These are phyloP conservation scores for Lachancea sp. DNA, from an alignment of 805 yeast genomes.

Conservation along the genomic window DNA sequence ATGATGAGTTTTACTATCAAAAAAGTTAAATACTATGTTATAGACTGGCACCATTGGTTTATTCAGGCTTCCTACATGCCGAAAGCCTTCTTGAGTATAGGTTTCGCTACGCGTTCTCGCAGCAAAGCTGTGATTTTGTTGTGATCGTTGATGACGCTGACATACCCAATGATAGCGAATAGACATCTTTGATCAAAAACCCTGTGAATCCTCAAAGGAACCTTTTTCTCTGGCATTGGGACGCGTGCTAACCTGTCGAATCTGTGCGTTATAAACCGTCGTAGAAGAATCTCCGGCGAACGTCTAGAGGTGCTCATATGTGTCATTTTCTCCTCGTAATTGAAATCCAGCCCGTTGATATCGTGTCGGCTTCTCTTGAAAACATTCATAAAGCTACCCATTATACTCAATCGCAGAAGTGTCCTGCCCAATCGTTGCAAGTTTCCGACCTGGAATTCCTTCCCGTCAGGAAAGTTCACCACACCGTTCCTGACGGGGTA, in stretches of 20 bases:
- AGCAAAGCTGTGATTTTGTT: conserved; percentile 17
- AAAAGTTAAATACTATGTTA: background rate
- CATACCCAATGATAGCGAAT: conserved; percentile 23
- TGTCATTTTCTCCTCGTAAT: conserved; percentile 14
- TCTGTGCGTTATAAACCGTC: conserved; percentile 9
- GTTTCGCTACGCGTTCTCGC: conserved; percentile 15
- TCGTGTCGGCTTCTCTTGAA: conserved; percentile 17
- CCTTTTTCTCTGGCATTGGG: conserved; percentile 14
- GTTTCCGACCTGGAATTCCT: conserved; percentile 9
- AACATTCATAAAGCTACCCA: conserved; percentile 11
- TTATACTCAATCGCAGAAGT: conserved; percentile 9
- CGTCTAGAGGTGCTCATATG: conserved; percentile 12
- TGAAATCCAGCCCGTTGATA: conserved; percentile 19
- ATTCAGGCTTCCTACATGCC: background rate
- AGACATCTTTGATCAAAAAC: conserved; percentile 16
- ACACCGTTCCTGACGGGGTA: conserved; percentile 13
- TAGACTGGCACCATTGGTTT: background rate
- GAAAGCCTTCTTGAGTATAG: conserved; percentile 6
- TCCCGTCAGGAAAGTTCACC: conserved; percentile 11
- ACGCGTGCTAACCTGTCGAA: conserved; percentile 13
- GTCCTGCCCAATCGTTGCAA: conserved; percentile 12
- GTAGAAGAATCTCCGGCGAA: conserved; percentile 9
- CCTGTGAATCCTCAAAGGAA: conserved; percentile 19
- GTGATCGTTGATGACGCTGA: conserved; percentile 17
- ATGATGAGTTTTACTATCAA: conserved; percentile 24